Percentiles rank a stretch among this genome's conserved stretches.
Evolutionary conservation across 2,329 filamentous ascomycete species (phyloP).

Genomic region (Colletotrichum graminicola): DNA sequence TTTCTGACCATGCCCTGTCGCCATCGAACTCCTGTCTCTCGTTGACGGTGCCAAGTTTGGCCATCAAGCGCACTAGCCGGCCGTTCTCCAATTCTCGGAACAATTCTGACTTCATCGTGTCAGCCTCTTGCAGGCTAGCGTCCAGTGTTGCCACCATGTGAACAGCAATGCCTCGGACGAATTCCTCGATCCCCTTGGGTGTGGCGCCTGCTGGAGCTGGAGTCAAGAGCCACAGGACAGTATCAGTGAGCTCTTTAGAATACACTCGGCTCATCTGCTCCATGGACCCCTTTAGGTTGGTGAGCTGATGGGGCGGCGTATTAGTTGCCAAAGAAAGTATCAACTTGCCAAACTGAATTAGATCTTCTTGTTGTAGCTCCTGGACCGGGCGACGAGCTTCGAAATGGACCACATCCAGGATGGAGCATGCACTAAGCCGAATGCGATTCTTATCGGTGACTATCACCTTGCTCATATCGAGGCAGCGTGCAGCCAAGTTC

Average conservation of each 20-base stretch:
- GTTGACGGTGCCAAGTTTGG: slow-evolving; percentile 88
- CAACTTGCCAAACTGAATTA: slow-evolving; percentile 85
- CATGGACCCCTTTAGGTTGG: slow-evolving; percentile 77
- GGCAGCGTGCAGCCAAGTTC: slow-evolving; percentile 85
- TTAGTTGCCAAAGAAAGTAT: slow-evolving; percentile 86
- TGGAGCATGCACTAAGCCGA: slow-evolving; percentile 86
- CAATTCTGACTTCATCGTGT: slow-evolving; percentile 79
- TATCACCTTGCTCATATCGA: slow-evolving; percentile 90
- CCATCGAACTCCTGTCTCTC: slow-evolving; percentile 89
- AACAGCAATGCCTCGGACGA: slow-evolving; percentile 81
- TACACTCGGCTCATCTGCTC: slow-evolving; percentile 84
- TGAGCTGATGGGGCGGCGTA: slow-evolving; percentile 63
- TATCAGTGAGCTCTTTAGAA: slow-evolving; percentile 81
- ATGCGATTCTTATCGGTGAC: slow-evolving; percentile 92
- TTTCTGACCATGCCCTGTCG: slow-evolving; percentile 87
- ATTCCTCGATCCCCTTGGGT: slow-evolving; percentile 81
- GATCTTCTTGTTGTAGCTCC: slow-evolving; percentile 89
- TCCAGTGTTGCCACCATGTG: slow-evolving; percentile 84
- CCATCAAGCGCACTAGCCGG: slow-evolving; percentile 80
- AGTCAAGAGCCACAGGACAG: slow-evolving; percentile 84
- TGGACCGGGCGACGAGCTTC: slow-evolving; percentile 76
- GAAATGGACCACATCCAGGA: slow-evolving; percentile 89
- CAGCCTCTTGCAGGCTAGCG: slow-evolving; percentile 81
- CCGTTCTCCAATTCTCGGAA: slow-evolving; percentile 90
- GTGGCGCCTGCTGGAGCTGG: slow-evolving; percentile 66